Percentiles rank a stretch among this genome's conserved stretches.
Conservation (phyloP, 352 stramenopile genomes). For the Globisporangium uncinulatum region DNA sequence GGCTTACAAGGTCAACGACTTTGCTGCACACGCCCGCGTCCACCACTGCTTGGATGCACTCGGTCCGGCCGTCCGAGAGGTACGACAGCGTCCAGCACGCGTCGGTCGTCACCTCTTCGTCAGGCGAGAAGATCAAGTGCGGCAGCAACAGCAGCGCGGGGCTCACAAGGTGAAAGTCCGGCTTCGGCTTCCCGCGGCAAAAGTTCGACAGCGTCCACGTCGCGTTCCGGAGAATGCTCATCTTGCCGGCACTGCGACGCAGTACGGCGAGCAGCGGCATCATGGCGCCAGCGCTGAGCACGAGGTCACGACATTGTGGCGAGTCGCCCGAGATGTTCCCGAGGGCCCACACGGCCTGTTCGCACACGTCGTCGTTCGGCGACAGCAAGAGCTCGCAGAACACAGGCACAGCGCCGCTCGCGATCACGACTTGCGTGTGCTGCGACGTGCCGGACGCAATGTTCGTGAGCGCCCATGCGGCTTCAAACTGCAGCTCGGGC, state of each 20-base stretch:
- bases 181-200: constrained; percentile 91
- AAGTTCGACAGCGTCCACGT: constrained; percentile 99
- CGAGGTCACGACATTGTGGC: constrained; percentile 93
- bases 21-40: constrained; percentile 94
- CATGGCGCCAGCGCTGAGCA: constrained; percentile 92
- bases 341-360: constrained; percentile 97
- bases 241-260: constrained; percentile 92
- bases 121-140: constrained; percentile 95
- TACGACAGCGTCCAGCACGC: constrained; percentile 99
- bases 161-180: constrained; percentile 93
- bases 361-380: constrained; percentile 96
- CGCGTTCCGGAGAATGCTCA: constrained; percentile 97
- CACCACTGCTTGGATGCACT: constrained; percentile 99
- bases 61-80: constrained; percentile 97
- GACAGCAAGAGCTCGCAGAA: constrained; percentile 95
- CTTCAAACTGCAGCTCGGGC: constrained; percentile 95
- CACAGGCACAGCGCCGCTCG: constrained; percentile 95
- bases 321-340: constrained; percentile 99
- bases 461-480: constrained; percentile 99
- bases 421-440: constrained; percentile 98
- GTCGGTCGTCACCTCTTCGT: constrained; percentile 99
- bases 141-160: constrained; percentile 93
- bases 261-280: constrained; percentile 87
- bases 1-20: constrained; percentile 95
- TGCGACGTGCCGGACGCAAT: constrained; percentile 98